Base-by-base conservation (phyloP, 2,329 filamentous ascomycete genomes). In the Hortaea werneckii region DNA sequence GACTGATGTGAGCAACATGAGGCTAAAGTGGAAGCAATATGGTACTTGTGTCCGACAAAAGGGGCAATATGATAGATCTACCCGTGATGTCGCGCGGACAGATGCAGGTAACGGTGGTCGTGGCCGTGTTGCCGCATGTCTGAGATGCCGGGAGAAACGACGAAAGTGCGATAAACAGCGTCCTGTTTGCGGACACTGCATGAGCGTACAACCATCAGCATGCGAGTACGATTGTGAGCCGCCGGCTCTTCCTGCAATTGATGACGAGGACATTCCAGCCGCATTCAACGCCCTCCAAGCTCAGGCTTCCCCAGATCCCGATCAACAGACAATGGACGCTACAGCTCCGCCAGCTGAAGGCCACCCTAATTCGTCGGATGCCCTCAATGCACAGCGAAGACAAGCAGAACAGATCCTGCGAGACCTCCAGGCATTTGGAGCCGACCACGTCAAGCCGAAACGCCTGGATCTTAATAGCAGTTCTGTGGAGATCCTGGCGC, bases 1-100 rank as follows among this genome's bases (percentile, higher is more conserved):
- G 27, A 61, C 59, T 1, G 60, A 63, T 40, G 60, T 63, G 11
- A 58, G 58, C n/a, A 63, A 63, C 42, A 60, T 63, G 60, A 63
- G 62, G 52, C 53, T 60, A 29, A 62, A 60, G 43, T 62, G 47
- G 45, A 60, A 58, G 41, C 61, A 60, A 45, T 58, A 56, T 42
- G 60, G 60, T 10, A 62, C 58, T 11, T 63, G 58, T 42, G 47
- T 27, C 44, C 46, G 34, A 35, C 43, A 13, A 38, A 45, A 12
- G 28, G 37, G 35, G 20, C 46, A 48, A 44, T 44, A 38, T 40
- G 20, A 20, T 20, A 20, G 20, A 20, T 20, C 20, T 20, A 20
- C 20, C 20, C 20, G 20, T 20, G 20, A 20, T 20, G 20, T 20
- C 20, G 20, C 20, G 20, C 20, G 20, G 20, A 48, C 41, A 27